phyloP scores from a whole-genome alignment of 2,329 filamentous ascomycete species.

The Grosmannia clavigera region DNA sequence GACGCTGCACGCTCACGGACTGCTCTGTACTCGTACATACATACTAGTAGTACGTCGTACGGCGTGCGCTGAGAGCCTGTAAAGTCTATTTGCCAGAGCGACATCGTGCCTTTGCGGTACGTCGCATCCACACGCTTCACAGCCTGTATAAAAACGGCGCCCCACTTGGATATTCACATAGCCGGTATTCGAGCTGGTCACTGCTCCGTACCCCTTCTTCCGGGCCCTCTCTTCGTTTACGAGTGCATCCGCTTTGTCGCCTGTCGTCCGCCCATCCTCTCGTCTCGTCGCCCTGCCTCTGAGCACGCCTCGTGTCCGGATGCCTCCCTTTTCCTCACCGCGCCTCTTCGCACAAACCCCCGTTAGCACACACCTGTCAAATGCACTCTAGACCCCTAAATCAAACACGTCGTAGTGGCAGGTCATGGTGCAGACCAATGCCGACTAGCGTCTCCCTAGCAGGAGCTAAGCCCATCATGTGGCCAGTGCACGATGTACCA shows the following conservation, averaged over 20 bases:
- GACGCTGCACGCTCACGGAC: no score
- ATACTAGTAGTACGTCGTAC: no score
- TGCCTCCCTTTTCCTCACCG: not conserved
- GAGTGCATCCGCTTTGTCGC: no score
- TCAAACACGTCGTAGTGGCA: not conserved
- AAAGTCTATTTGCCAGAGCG: no score
- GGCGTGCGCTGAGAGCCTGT: no score
- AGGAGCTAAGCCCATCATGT: not conserved
- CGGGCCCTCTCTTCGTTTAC: not conserved
- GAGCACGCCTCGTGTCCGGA: no score
- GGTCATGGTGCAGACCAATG: slow-evolving; percentile 14
- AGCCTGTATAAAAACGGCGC: not conserved
- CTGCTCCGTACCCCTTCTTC: not conserved
- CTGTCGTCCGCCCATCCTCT: no score
- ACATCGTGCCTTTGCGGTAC: no score
- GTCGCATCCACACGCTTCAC: no score
- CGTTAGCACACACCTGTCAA: not conserved
- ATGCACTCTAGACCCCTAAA: not conserved
- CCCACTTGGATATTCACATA: not conserved
- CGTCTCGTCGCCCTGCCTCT: no score
- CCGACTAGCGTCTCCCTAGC: not conserved
- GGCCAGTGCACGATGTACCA: not conserved
- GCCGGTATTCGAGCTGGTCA: not conserved
- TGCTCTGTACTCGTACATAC: no score
- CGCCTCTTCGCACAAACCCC: not conserved